These are phyloP conservation scores for Phaeodactylum tricornutum DNA, from an alignment of 108 stramenopile genomes.

Conservation along the genomic window DNA sequence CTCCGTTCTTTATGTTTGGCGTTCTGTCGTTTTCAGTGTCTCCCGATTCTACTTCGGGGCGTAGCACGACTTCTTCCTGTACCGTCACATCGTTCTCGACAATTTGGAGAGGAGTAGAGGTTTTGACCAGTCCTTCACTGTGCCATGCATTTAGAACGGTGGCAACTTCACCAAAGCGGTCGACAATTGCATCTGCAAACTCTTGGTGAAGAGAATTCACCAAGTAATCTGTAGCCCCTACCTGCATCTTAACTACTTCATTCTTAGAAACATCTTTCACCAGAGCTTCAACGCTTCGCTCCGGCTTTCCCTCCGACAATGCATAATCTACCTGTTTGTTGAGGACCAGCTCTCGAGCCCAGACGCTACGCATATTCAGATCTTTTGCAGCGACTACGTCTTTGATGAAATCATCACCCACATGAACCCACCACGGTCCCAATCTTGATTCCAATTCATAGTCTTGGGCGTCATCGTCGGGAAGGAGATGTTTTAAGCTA, in stretches of 20 bases:
- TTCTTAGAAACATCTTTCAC: slow-evolving; percentile 18
- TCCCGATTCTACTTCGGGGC: no score
- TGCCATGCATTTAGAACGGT: slow-evolving; percentile 29
- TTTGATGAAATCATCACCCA: slow-evolving; percentile 82
- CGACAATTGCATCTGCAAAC: slow-evolving; percentile 36
- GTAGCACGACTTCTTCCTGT: background rate
- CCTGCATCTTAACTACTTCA: slow-evolving; percentile 24
- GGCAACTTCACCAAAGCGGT: slow-evolving; percentile 24
- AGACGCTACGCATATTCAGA: slow-evolving; percentile 70
- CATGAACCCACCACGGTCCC: slow-evolving; percentile 80
- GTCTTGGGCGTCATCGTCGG: background rate
- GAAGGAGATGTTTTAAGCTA: slow-evolving; percentile 10
- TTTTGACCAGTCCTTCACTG: slow-evolving; percentile 3
- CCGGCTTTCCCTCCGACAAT: background rate
- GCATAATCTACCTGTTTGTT: slow-evolving; percentile 12
- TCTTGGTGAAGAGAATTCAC: slow-evolving; percentile 24
- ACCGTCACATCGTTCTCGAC: background rate
- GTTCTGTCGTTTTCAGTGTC: background rate
- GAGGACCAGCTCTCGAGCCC: slow-evolving; percentile 52
- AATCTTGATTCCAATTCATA: slow-evolving; percentile 20
- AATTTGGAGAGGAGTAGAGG: no score
- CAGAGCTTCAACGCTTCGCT: slow-evolving; percentile 3
- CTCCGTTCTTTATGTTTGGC: background rate
- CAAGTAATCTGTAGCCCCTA: slow-evolving; percentile 42
- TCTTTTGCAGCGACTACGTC: slow-evolving; percentile 77